Conservation (phyloP, 1,284 basidiomycete species). For the Ceratobasidium sp. region DNA sequence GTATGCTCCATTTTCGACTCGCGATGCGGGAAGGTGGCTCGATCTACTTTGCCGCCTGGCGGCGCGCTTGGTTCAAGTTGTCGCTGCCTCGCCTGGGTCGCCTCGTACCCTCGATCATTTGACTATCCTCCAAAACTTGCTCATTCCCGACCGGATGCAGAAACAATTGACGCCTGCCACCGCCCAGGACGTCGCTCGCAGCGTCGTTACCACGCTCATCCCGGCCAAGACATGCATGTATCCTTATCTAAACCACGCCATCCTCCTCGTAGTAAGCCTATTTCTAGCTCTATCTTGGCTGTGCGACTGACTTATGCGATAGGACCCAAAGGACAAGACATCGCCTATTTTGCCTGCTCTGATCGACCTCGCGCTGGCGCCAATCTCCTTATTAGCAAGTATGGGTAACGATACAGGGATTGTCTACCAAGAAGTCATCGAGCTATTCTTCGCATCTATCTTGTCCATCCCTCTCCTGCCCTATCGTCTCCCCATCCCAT, state of each 20-base stretch:
- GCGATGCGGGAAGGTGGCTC: constrained; percentile 66
- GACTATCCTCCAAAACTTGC: constrained; percentile 22
- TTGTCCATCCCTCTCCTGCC: constrained; percentile 75
- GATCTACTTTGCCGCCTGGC: constrained; percentile 67
- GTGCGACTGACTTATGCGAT: background rate
- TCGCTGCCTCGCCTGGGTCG: constrained; percentile 66
- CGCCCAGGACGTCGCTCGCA: constrained; percentile 60
- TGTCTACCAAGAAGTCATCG: constrained; percentile 45
- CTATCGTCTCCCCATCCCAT: constrained; percentile 72
- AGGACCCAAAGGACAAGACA: constrained; percentile 47
- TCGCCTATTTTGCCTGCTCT: constrained; percentile 62
- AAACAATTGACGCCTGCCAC: constrained; percentile 56
- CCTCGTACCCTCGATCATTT: constrained; percentile 50
- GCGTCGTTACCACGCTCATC: constrained; percentile 60
- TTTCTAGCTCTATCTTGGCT: constrained; percentile 11
- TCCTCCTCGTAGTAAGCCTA: constrained; percentile 49
- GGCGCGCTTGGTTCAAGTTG: constrained; percentile 66
- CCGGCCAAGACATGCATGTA: constrained; percentile 54
- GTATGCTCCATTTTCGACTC: constrained; percentile 59
- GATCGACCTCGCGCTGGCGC: constrained; percentile 59
- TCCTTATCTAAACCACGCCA: constrained; percentile 47
- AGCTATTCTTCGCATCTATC: constrained; percentile 63
- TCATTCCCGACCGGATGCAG: constrained; percentile 33
- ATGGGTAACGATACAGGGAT: constrained; percentile 26
- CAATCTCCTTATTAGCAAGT: constrained; percentile 52